Conservation (phyloP, 148 eudicot genomes). For the Arbutus unedo region DNA sequence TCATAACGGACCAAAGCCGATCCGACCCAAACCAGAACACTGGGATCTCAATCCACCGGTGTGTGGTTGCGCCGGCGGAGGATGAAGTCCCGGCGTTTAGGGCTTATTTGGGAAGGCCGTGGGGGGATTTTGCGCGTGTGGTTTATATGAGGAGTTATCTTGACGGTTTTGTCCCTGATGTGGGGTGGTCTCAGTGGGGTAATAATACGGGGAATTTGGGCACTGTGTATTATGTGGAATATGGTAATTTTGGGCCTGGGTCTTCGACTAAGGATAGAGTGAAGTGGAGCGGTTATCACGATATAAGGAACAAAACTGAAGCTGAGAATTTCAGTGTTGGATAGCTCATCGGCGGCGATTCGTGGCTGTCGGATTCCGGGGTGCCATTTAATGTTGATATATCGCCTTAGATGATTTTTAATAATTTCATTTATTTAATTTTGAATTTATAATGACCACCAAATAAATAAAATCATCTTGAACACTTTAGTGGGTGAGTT, state of each 20-base stretch:
- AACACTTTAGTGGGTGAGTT: too few species aligned
- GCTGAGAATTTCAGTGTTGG: background rate
- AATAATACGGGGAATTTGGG: background rate
- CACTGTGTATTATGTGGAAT: background rate
- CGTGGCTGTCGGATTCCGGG: background rate
- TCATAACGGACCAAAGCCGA: background rate
- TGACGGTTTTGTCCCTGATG: background rate
- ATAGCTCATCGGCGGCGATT: background rate
- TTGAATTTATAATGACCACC: too few species aligned
- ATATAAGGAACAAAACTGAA: background rate
- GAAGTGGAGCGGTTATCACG: background rate
- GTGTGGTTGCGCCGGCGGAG: background rate
- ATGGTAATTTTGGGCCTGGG: background rate
- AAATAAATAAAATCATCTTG: too few species aligned
- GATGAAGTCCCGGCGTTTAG: background rate
- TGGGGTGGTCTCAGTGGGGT: background rate
- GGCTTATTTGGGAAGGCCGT: conserved; percentile 6
- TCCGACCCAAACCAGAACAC: background rate
- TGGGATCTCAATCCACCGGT: background rate
- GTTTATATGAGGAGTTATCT: conserved; percentile 2
- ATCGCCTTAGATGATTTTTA: background rate
- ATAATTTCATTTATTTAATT: too few species aligned
- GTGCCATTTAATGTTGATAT: background rate
- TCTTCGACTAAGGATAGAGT: background rate
- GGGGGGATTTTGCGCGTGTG: background rate